A percentile compares a stretch with the other conserved stretches of the same genome.
These are phyloP conservation scores for Blastobotrys attinorum DNA, from an alignment of 805 yeast species.

Conservation along the genomic window DNA sequence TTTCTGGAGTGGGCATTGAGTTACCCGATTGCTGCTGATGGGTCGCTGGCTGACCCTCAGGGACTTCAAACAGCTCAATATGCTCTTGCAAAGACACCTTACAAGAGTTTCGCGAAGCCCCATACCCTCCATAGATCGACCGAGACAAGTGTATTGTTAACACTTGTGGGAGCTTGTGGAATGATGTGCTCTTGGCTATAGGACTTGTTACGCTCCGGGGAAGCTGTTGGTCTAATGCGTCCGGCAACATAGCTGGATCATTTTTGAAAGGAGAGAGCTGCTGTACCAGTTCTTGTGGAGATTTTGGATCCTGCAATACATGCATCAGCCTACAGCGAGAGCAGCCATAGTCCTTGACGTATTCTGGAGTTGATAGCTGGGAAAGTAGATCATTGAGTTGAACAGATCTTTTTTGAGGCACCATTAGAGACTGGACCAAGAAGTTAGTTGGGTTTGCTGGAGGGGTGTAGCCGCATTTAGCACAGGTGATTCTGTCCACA, in stretches of 20 bases:
- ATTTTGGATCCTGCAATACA: conserved; percentile 5
- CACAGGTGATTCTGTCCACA: conserved; percentile 61
- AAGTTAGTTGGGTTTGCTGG: conserved; percentile 52
- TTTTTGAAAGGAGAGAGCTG: conserved; percentile 39
- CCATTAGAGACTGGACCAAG: conserved; percentile 62
- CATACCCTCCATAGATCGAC: conserved; percentile 64
- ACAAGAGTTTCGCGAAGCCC: conserved; percentile 67
- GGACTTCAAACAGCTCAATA: conserved; percentile 34
- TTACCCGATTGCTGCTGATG: neutral
- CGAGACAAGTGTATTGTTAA: conserved; percentile 80
- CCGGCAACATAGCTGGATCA: conserved; percentile 40
- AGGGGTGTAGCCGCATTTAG: conserved; percentile 55
- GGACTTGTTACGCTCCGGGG: conserved; percentile 47
- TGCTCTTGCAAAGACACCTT: conserved; percentile 55
- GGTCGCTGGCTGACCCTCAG: too few species aligned
- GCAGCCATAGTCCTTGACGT: conserved; percentile 71
- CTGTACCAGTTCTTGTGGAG: conserved; percentile 26
- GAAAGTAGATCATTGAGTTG: conserved; percentile 47
- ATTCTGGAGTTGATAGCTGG: conserved; percentile 54
- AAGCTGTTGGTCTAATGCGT: conserved; percentile 28
- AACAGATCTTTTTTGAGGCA: conserved; percentile 50
- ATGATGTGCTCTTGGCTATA: conserved; percentile 56
- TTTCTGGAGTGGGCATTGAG: conserved; percentile 1
- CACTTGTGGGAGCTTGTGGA: conserved; percentile 60
- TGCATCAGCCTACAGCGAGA: conserved; percentile 49